Evolutionary conservation across 1,284 basidiomycete species (phyloP).

Genomic region (Jaminaea rosea): DNA sequence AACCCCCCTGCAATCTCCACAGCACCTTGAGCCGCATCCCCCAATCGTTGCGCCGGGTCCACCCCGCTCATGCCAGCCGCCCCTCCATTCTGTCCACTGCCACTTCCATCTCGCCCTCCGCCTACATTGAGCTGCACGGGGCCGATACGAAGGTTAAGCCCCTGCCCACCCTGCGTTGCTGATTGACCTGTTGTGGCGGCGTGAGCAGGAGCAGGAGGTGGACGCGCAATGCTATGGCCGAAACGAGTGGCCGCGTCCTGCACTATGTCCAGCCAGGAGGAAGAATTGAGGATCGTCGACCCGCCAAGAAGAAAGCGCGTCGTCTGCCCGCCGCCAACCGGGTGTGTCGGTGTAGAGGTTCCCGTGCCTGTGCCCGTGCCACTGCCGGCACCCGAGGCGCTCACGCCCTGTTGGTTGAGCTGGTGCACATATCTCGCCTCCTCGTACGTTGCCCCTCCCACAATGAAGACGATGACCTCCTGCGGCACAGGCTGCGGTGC

Average conservation of each 20-base stretch:
- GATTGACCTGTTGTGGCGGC: constrained; percentile 2
- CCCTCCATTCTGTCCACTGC: constrained; percentile 8
- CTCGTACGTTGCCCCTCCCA: constrained; percentile 45
- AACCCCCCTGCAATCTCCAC: not conserved
- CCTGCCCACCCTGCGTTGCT: constrained; percentile 6
- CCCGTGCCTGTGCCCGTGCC: not conserved
- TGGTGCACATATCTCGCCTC: constrained; percentile 38
- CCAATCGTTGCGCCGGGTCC: constrained; percentile 2
- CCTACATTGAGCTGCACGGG: constrained; percentile 30
- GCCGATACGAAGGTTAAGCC: constrained; percentile 33
- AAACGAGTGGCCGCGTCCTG: constrained; percentile 38
- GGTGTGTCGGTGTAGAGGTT: constrained; percentile 3
- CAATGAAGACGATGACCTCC: constrained; percentile 44
- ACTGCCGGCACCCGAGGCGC: not conserved
- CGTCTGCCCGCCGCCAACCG: constrained; percentile 15
- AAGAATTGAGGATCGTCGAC: constrained; percentile 35
- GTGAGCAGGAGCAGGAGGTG: constrained; percentile 15
- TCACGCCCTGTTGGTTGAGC: constrained; percentile 21
- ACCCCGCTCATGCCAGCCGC: constrained; percentile 10
- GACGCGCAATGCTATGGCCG: constrained; percentile 21
- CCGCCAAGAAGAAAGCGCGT: constrained; percentile 41
- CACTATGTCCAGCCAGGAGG: constrained; percentile 35
- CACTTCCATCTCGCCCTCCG: not conserved
- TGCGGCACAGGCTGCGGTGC: constrained; percentile 18
- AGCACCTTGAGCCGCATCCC: not conserved